Conservation (phyloP, 2,329 filamentous ascomycete species). For the Fusarium euwallaceae region DNA sequence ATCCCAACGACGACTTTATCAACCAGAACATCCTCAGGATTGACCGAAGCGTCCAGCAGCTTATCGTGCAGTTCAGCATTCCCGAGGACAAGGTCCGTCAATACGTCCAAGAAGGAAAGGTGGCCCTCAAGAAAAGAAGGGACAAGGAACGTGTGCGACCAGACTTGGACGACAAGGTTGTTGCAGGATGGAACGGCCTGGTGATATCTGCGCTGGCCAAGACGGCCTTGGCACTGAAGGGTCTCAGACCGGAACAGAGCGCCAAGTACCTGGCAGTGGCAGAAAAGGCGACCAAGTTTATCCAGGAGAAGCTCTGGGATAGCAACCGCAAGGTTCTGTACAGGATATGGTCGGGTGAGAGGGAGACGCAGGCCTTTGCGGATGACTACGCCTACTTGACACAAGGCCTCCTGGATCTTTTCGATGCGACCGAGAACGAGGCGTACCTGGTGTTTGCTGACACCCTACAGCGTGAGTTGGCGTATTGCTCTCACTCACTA, state of each 20-base stretch:
- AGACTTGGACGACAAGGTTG: constrained; percentile 87
- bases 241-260: constrained; percentile 69
- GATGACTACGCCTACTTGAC: constrained; percentile 96
- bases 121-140: constrained; percentile 78
- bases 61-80: constrained; percentile 82
- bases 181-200: constrained; percentile 89
- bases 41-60: constrained; percentile 73
- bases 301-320: constrained; percentile 81
- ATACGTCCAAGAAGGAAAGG: constrained; percentile 75
- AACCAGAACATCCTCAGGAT: constrained; percentile 91
- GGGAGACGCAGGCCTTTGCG: constrained; percentile 80
- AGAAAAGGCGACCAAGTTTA: constrained; percentile 76
- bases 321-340: constrained; percentile 71
- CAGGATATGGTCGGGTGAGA: constrained; percentile 78
- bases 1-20: constrained; percentile 93
- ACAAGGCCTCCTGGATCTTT: constrained; percentile 84
- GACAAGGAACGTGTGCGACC: constrained; percentile 82
- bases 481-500: neutral
- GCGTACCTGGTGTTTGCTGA: constrained; percentile 85
- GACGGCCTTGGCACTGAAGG: constrained; percentile 75
- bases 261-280: constrained; percentile 75
- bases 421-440: constrained; percentile 84
- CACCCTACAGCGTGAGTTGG: constrained; percentile 75
- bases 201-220: constrained; percentile 87
- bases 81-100: constrained; percentile 76